Evolutionary conservation across 148 eudicot species (phyloP).

Genomic region (Chenopodium album): DNA sequence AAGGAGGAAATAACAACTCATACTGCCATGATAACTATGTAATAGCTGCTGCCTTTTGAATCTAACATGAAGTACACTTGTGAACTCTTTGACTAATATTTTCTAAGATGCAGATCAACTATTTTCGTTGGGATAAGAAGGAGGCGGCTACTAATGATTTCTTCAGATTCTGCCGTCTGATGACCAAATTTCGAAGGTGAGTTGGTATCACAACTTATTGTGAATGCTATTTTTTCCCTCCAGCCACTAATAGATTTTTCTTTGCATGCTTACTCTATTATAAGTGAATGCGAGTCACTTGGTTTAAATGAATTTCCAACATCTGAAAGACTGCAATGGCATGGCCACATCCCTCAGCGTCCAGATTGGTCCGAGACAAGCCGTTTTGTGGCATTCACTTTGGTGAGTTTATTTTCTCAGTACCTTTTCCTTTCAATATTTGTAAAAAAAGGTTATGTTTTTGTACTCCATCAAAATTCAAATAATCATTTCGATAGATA

Average conservation of each 20-base stretch:
- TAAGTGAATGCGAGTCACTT: slow-evolving; percentile 89
- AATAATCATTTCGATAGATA: neutral
- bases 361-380: slow-evolving; percentile 95
- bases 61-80: neutral
- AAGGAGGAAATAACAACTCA: slow-evolving; percentile 98
- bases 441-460: too few relatives aligned
- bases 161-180: slow-evolving; percentile 79
- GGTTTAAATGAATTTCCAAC: slow-evolving; percentile 88
- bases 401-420: slow-evolving; percentile 45
- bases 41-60: slow-evolving; percentile 14
- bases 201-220: slow-evolving; percentile 6
- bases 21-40: slow-evolving; percentile 98
- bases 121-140: slow-evolving; percentile 92
- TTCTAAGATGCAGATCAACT: slow-evolving; percentile 68
- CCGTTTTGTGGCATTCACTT: slow-evolving; percentile 86
- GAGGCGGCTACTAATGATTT: slow-evolving; percentile 73
- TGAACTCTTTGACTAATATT: slow-evolving; percentile 27
- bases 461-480: neutral
- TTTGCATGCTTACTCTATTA: neutral
- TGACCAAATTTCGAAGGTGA: slow-evolving; percentile 81
- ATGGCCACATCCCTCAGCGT: slow-evolving; percentile 64
- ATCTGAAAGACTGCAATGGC: slow-evolving; percentile 96
- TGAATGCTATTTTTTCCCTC: neutral
- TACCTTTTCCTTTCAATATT: too few relatives aligned
- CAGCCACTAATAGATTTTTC: neutral